Base-by-base conservation (phyloP, 1,284 basidiomycete species). In the Thecaphora thlaspeos region DNA sequence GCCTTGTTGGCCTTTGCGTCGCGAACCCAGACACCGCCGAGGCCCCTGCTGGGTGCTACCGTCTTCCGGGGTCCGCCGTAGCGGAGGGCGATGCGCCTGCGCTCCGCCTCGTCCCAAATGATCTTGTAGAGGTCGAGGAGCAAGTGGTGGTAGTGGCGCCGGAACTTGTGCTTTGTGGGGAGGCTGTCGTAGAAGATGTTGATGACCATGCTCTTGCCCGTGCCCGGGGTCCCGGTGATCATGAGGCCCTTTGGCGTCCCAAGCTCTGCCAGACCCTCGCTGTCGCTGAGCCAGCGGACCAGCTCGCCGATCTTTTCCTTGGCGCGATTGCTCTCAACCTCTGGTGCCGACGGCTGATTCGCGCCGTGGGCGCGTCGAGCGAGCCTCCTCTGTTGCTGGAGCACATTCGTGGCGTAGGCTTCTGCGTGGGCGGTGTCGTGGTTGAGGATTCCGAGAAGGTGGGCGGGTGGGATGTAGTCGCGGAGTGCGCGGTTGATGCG, bases 61-160 rank as follows among this genome's bases (percentile, higher is more conserved):
- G 57, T 48, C 56, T 66, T 26, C 68, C 71, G 48, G 51, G 59
- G 22, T 48, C 48, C 32, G 46, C 67, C 55, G 24, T 64, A 61
- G 2, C 56, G 40, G 10, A 71, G 63, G 28, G 61, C 74, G 23
- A 69, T 48, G 44, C 75, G 60, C 15, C 85, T 69, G 58, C 80
- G 76, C 56, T 81, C 80, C 1, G 83, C 83, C 56, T 84, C 83
- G 46, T 83, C 81, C 82, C 83, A 85, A 10, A 85, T 83, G n/a
- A 80, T 82, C 48, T 84, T 83, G 76, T 88, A 88, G 10, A 88
- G 81, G 41, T 84, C 84, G 10, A 88, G 81, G 0, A 87, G 83
- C 60, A 88, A 84, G 54, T 86, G 82, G 73, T 83, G 85, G 77
- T 87, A 87, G 75, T 88, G 86, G 46, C 85, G 84, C 18, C 86